phyloP scores from a whole-genome alignment of 345 rosid genomes.

The Ricinus communis region DNA sequence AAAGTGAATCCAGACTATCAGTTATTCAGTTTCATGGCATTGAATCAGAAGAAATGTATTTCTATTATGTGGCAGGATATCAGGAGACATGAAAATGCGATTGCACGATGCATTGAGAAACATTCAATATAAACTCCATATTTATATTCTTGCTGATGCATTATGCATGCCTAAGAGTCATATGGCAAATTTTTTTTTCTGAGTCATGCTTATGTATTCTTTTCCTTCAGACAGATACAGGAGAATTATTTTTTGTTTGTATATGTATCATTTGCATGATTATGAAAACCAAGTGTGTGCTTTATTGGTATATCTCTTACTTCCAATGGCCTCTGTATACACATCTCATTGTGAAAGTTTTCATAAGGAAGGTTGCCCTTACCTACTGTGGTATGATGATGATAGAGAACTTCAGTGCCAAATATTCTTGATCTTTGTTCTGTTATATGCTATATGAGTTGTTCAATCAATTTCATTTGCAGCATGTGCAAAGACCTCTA shows the following conservation, averaged over 20 bases:
- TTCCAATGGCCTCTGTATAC: neutral
- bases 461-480: conserved; percentile 35
- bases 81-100: neutral
- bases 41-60: neutral
- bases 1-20: conserved; percentile 14
- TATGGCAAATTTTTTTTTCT: neutral
- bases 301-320: neutral
- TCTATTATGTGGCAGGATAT: neutral
- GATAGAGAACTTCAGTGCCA: neutral
- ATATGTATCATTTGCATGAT: neutral
- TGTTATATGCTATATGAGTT: conserved; percentile 13
- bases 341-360: conserved; percentile 2
- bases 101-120: neutral
- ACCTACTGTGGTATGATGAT: neutral
- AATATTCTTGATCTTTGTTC: neutral
- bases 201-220: neutral
- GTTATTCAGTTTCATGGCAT: neutral
- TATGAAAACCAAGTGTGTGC: neutral
- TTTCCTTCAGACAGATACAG: neutral
- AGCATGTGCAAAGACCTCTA: conserved; percentile 94
- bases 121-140: neutral
- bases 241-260: neutral
- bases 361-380: neutral
- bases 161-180: neutral
- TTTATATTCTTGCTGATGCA: neutral